phyloP scores from a whole-genome alignment of 2,329 filamentous ascomycete genomes.

The Aspergillus sp. region DNA sequence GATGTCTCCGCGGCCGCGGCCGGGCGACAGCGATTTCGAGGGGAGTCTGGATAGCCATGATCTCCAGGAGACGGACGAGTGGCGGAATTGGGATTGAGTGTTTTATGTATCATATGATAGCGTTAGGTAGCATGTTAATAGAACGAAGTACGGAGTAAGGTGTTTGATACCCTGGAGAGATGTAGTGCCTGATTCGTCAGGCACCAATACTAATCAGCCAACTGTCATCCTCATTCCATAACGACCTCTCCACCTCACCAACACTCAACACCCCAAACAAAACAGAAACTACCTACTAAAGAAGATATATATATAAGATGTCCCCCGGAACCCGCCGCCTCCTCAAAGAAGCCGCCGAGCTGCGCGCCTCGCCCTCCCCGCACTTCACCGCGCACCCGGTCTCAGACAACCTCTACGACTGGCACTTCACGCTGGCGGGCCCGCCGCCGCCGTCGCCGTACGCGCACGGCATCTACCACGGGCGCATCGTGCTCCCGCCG shows the following conservation, averaged over 20 bases:
- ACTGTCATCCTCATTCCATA: background rate
- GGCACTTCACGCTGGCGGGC: conserved; percentile 96
- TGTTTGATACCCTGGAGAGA: too few species aligned
- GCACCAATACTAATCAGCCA: background rate
- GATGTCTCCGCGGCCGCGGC: conserved; percentile 36
- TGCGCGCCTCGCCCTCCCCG: conserved; percentile 73
- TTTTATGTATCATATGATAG: conserved; percentile 4
- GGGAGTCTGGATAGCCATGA: conserved; percentile 24
- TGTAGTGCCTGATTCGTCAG: background rate
- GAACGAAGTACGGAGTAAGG: background rate
- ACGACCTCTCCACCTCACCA: background rate
- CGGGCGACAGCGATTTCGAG: conserved; percentile 36
- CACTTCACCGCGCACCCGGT: conserved; percentile 80
- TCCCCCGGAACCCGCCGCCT: conserved; percentile 38
- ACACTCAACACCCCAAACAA: background rate
- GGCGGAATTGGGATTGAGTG: conserved; percentile 41
- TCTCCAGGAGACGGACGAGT: conserved; percentile 32
- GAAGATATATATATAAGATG: conserved; percentile 16
- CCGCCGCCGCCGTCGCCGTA: conserved; percentile 78
- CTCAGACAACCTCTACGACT: conserved; percentile 93
- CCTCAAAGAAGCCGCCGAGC: conserved; percentile 84
- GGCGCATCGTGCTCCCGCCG: conserved; percentile 85
- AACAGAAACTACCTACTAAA: too few species aligned
- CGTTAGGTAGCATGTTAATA: conserved; percentile 1
- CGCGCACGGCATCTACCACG: conserved; percentile 84